Evolutionary conservation across 306 rosid species (phyloP), one percentile per base, ranked within the genome.

Genomic region (Quercus ilex): DNA sequence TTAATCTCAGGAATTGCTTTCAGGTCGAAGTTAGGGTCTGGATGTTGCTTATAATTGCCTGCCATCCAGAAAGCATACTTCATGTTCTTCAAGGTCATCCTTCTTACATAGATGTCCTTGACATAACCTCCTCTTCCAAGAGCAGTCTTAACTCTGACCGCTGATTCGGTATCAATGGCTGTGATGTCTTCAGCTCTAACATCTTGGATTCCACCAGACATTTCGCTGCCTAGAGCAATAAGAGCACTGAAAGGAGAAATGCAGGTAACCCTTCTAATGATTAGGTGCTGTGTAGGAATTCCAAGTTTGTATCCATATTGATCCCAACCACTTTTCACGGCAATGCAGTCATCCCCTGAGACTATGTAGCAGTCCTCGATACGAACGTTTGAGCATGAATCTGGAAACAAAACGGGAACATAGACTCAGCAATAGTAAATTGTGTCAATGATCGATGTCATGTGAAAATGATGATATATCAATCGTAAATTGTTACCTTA

Each of bases 211-310:
- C 97, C 97, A 13, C 98, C 96, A 0, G 96, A 94, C 98, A 94
- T 94, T 73, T 94, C 98, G 21, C 97, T 94, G 0, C 96, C 98
- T 21, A 92, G 83, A 0, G 98, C 97, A 58, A 94, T 74, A 67
- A 81, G 71, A 0, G 98, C 94, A 25, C 96, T 88, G 25, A 85
- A 79, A 0, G 92, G 93, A 3, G 93, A 92, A 59, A 90, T 81
- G 79, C 95, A 92, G 7, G 84, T 84, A 20, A 92, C 77, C 43
- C 90, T 83, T 58, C 86, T 84, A 17, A 92, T 90, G 13, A 84
- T 6, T 1, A 90, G 79, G 30, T 90, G 86, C 64, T 5, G 30
- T 1, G 86, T 83, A 33, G 96, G 93, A 91, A 82, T 90, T 56
- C 91, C 96, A 62, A 87, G 20, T 64, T 79, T 80, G 72, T 86